These are phyloP conservation scores for Umbellularia californica DNA, from an alignment of 164 flowering plant species.

Conservation along the genomic window DNA sequence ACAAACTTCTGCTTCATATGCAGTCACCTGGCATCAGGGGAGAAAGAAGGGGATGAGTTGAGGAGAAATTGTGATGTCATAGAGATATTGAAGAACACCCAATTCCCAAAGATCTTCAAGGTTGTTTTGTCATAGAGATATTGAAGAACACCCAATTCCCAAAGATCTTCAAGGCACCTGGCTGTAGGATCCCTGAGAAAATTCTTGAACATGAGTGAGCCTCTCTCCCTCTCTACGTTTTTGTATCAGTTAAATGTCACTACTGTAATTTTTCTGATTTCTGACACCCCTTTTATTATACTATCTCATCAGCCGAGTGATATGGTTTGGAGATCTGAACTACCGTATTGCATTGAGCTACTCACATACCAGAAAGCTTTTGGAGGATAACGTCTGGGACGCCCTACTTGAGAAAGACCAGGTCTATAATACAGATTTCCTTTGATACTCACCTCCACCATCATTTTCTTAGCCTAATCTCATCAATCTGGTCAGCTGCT, in stretches of 20 bases:
- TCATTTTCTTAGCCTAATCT: no score
- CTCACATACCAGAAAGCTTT: slow-evolving; percentile 47
- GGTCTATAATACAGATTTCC: slow-evolving; percentile 29
- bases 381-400: slow-evolving; percentile 64
- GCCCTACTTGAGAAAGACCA: slow-evolving; percentile 73
- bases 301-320: slow-evolving; percentile 42
- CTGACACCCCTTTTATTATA: not conserved
- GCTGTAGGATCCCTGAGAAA: slow-evolving; percentile 52
- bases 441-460: not conserved
- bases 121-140: slow-evolving; percentile 56
- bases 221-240: not conserved
- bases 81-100: no score
- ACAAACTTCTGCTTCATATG: slow-evolving; percentile 83
- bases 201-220: slow-evolving; percentile 78
- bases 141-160: slow-evolving; percentile 64
- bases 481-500: no score
- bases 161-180: slow-evolving; percentile 42
- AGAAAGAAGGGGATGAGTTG: slow-evolving; percentile 83
- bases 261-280: not conserved
- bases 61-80: slow-evolving; percentile 40
- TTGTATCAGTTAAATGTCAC: not conserved
- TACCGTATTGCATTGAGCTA: slow-evolving; percentile 76
- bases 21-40: slow-evolving; percentile 87
- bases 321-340: slow-evolving; percentile 89
- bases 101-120: no score